Conservation (phyloP, 176 grass and related monocot species). For the Oryza coarctata region DNA sequence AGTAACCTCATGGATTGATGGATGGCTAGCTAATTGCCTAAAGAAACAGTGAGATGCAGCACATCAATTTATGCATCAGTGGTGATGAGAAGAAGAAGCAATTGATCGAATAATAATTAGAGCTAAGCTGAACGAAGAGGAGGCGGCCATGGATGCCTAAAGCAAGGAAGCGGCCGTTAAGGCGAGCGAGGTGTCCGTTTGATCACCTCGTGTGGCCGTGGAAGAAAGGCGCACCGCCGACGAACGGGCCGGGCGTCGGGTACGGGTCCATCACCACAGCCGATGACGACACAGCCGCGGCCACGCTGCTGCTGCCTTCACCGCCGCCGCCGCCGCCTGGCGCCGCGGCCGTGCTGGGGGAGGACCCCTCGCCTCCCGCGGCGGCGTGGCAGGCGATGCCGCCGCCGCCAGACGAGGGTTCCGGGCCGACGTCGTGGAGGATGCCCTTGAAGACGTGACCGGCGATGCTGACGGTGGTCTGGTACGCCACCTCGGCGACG, state of each 20-base stretch:
- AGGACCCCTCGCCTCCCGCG: constrained; percentile 43
- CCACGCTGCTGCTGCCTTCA: constrained; percentile 23
- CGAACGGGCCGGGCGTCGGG: constrained; percentile 59
- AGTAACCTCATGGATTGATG: constrained; percentile 8
- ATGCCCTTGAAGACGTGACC: constrained; percentile 97
- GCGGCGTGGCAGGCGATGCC: constrained; percentile 11
- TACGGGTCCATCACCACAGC: constrained; percentile 87
- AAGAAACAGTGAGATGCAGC: constrained; percentile 27
- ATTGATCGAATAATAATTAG: constrained; percentile 30
- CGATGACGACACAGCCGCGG: constrained; percentile 48
- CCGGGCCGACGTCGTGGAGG: constrained; percentile 81
- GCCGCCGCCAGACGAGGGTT: constrained; percentile 19
- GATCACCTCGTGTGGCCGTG: constrained; percentile 70
- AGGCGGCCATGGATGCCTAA: background rate
- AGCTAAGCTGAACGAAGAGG: constrained; percentile 22
- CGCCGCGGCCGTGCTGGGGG: constrained; percentile 49
- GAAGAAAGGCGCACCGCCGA: constrained; percentile 57
- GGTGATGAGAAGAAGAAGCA: background rate
- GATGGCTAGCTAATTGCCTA: constrained; percentile 7
- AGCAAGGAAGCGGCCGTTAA: background rate
- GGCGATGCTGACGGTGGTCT: constrained; percentile 76
- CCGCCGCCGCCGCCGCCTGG: constrained; percentile 7
- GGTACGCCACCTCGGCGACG: constrained; percentile 83
- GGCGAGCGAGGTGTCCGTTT: constrained; percentile 24
- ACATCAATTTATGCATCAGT: constrained; percentile 57